Conservation (phyloP, 2,329 filamentous ascomycete species). For the Nemania serpens region DNA sequence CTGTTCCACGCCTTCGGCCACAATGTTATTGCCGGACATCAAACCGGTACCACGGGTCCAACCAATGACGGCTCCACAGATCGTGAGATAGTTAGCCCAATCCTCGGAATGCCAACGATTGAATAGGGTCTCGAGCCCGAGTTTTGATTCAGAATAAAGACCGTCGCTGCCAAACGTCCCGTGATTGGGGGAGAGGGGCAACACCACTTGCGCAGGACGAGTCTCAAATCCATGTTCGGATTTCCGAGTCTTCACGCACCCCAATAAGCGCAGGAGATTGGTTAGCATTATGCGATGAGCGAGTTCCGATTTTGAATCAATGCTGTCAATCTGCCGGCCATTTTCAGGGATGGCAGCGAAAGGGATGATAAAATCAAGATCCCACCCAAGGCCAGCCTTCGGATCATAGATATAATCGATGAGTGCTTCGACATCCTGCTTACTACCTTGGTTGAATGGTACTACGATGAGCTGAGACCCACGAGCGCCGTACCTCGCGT, state of each 20-base stretch:
- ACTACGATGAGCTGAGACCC: constrained; percentile 97
- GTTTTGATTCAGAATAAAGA: constrained; percentile 97
- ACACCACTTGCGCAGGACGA: constrained; percentile 91
- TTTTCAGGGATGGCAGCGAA: constrained; percentile 98
- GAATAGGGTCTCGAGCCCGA: constrained; percentile 95
- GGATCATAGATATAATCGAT: constrained; percentile 95
- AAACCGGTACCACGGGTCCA: constrained; percentile 98
- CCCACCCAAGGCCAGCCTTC: constrained; percentile 97
- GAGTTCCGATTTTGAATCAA: constrained; percentile 97
- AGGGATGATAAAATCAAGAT: constrained; percentile 92
- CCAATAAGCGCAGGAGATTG: constrained; percentile 89
- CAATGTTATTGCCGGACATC: constrained; percentile 97
- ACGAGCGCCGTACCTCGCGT: constrained; percentile 88
- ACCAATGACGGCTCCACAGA: constrained; percentile 97
- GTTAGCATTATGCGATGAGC: constrained; percentile 99
- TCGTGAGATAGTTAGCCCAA: constrained; percentile 97
- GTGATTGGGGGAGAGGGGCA: constrained; percentile 96
- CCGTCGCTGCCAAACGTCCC: constrained; percentile 98
- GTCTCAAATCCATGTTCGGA: constrained; percentile 87
- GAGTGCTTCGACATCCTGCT: constrained; percentile 94
- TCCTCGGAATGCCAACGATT: constrained; percentile 98
- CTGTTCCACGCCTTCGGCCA: constrained; percentile 94
- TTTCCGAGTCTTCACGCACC: constrained; percentile 90
- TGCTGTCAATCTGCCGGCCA: constrained; percentile 92
- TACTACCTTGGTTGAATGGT: constrained; percentile 98